These are phyloP conservation scores for Penicillium corylophilum DNA, from an alignment of 2,329 filamentous ascomycete species.

Conservation along the genomic window DNA sequence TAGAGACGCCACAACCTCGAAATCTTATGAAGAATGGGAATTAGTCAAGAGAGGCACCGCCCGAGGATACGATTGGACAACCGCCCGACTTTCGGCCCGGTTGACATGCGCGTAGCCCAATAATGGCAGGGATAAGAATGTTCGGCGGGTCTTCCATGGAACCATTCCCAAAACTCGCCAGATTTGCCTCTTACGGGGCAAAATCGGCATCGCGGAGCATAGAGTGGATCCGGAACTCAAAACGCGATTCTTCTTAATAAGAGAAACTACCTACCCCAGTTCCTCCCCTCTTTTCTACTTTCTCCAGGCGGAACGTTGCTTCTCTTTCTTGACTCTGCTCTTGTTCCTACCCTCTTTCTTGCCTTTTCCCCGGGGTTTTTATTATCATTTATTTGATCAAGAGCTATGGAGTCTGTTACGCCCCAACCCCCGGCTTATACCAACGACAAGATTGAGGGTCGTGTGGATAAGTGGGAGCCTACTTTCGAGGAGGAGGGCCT, in stretches of 20 bases:
- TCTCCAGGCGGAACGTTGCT: background rate
- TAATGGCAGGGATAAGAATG: background rate
- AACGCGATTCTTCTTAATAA: background rate
- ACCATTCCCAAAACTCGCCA: background rate
- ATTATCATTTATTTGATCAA: background rate
- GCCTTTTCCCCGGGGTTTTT: background rate
- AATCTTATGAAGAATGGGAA: background rate
- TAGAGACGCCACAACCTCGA: background rate
- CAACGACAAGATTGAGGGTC: slow-evolving; percentile 22
- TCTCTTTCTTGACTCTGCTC: background rate
- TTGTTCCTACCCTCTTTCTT: background rate
- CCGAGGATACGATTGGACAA: slow-evolving; percentile 1
- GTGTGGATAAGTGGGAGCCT: slow-evolving; percentile 12
- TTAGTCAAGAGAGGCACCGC: background rate
- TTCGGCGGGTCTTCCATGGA: slow-evolving; percentile 19
- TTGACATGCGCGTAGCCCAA: background rate
- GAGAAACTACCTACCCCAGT: background rate
- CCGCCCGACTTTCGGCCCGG: slow-evolving; percentile 11
- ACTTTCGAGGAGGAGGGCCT: slow-evolving; percentile 19
- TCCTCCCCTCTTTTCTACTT: background rate
- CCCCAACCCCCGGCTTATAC: slow-evolving; percentile 17
- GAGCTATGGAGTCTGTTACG: slow-evolving; percentile 18
- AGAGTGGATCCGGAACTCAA: background rate
- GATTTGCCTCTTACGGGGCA: slow-evolving; percentile 9
- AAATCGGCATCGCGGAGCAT: background rate